Conservation (phyloP, 2,329 filamentous ascomycete genomes). For the Elsinoe fawcettii region DNA sequence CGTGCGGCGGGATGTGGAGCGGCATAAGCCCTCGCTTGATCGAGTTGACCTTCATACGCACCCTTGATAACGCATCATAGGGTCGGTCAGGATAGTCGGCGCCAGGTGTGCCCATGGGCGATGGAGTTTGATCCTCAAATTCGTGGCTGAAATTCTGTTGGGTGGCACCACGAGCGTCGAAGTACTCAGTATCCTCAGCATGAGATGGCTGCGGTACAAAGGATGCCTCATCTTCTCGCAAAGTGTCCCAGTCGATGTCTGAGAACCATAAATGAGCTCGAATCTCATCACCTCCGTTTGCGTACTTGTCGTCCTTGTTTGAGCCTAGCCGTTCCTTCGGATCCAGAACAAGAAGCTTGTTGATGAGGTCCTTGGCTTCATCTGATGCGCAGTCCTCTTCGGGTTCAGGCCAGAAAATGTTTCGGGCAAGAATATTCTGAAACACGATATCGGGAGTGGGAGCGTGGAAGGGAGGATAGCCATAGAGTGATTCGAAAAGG, state of each 20-base stretch:
- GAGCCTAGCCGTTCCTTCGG: conserved; percentile 75
- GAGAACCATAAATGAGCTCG: conserved; percentile 82
- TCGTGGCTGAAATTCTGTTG: conserved; percentile 89
- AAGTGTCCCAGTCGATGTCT: conserved; percentile 77
- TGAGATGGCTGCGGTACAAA: conserved; percentile 91
- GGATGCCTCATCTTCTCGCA: conserved; percentile 91
- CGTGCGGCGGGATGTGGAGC: conserved; percentile 90
- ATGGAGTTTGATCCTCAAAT: conserved; percentile 78
- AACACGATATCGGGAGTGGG: conserved; percentile 87
- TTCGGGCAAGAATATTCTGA: conserved; percentile 84
- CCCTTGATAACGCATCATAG: conserved; percentile 86
- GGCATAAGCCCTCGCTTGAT: conserved; percentile 91
- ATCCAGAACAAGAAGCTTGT: conserved; percentile 79
- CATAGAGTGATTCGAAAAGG: conserved; percentile 90
- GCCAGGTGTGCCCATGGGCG: conserved; percentile 59
- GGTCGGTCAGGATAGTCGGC: conserved; percentile 81
- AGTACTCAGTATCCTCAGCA: conserved; percentile 96
- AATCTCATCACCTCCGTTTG: conserved; percentile 84
- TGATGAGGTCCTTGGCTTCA: conserved; percentile 90
- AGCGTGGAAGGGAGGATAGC: conserved; percentile 88
- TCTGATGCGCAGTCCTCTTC: conserved; percentile 70
- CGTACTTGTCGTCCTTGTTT: conserved; percentile 73
- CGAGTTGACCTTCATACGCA: conserved; percentile 73
- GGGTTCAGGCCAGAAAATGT: conserved; percentile 87
- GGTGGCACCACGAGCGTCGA: conserved; percentile 84